Percentiles rank a stretch among this genome's conserved stretches.
These are phyloP conservation scores for Spergularia azorica DNA, from an alignment of 179 eudicot genomes.

Conservation along the genomic window DNA sequence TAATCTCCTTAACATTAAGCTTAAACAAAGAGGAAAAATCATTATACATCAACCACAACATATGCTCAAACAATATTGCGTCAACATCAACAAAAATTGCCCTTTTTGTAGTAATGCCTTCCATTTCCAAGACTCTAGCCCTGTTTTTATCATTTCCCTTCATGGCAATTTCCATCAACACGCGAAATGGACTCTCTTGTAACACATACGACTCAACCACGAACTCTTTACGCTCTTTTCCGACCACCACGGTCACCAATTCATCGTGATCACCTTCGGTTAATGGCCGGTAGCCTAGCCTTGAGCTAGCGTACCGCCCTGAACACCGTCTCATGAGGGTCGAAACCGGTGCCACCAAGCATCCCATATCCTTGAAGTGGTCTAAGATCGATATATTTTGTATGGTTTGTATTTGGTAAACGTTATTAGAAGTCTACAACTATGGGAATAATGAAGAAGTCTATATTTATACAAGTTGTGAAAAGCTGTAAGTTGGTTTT, in stretches of 20 bases:
- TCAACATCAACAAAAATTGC: slow-evolving; percentile 74
- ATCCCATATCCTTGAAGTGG: slow-evolving; percentile 38
- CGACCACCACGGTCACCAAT: slow-evolving; percentile 66
- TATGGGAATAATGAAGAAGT: slow-evolving; percentile 19
- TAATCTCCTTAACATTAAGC: slow-evolving; percentile 68
- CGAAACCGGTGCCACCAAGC: slow-evolving; percentile 52
- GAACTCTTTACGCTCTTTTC: slow-evolving; percentile 62
- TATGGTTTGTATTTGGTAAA: not conserved
- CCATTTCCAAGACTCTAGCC: slow-evolving; percentile 19
- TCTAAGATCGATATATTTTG: not conserved
- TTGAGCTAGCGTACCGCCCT: slow-evolving; percentile 23
- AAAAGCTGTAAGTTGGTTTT: slow-evolving; percentile 9
- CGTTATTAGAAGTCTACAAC: not conserved
- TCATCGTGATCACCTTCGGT: slow-evolving; percentile 27
- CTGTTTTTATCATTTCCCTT: slow-evolving; percentile 27
- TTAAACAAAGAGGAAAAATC: slow-evolving; percentile 56
- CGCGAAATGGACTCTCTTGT: slow-evolving; percentile 54
- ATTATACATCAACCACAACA: slow-evolving; percentile 79
- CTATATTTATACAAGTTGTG: slow-evolving; percentile 7
- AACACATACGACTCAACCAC: slow-evolving; percentile 61
- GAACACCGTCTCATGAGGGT: slow-evolving; percentile 43
- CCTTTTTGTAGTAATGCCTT: slow-evolving; percentile 10
- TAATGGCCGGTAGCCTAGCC: slow-evolving; percentile 47
- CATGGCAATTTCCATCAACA: slow-evolving; percentile 50
- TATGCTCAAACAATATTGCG: slow-evolving; percentile 78